phyloP scores from a whole-genome alignment of 2,329 filamentous ascomycete species.

The Colletotrichum sp. region DNA sequence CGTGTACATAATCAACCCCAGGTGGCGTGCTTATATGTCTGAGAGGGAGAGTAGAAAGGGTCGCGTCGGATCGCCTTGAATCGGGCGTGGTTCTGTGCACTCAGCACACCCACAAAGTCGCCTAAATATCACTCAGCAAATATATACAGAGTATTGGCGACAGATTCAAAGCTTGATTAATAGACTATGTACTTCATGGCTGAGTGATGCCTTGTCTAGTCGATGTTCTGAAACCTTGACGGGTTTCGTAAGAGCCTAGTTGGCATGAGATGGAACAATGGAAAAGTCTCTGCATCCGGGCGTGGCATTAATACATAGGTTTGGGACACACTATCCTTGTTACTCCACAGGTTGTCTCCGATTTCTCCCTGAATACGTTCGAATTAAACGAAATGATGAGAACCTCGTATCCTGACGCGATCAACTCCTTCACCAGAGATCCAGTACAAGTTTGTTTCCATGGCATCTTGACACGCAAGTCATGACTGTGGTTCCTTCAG shows the following conservation, averaged over 20 bases:
- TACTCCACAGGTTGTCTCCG: accelerated
- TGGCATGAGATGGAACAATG: background rate
- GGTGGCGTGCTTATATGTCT: constrained; percentile 9
- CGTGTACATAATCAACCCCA: constrained; percentile 25
- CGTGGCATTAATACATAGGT: background rate
- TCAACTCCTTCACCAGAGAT: background rate
- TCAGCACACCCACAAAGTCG: accelerated
- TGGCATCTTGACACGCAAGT: background rate
- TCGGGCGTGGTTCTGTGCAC: background rate
- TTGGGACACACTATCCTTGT: accelerated
- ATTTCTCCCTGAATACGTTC: accelerated
- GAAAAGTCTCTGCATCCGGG: background rate
- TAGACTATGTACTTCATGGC: background rate
- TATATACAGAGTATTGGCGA: background rate
- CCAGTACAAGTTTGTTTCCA: background rate
- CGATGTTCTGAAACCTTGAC: background rate
- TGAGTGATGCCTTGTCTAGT: background rate
- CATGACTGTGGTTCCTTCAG: background rate
- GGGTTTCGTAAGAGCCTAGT: accelerated
- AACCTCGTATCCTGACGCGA: accelerated
- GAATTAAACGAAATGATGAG: background rate
- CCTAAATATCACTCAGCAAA: background rate
- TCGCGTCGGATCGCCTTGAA: background rate
- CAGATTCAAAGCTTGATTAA: background rate
- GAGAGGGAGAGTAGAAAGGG: background rate